These are phyloP conservation scores for Paecilomyces niveus DNA, from an alignment of 2,329 filamentous ascomycete genomes.

Conservation along the genomic window DNA sequence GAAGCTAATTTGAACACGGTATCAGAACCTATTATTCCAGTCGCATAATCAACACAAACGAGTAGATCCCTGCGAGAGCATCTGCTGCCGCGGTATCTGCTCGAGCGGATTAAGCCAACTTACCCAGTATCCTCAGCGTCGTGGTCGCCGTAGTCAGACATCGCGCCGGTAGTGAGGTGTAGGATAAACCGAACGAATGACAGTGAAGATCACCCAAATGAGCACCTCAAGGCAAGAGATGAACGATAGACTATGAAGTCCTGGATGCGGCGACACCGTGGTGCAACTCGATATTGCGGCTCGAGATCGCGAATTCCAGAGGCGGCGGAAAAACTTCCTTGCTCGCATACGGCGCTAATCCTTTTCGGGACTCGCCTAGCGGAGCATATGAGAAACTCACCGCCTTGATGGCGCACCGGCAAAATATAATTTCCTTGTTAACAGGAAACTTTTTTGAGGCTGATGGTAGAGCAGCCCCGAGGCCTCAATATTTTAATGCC, in stretches of 20 bases:
- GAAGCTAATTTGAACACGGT: slow-evolving; percentile 24
- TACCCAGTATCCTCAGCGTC: slow-evolving; percentile 54
- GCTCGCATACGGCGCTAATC: slow-evolving; percentile 17
- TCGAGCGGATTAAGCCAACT: slow-evolving; percentile 21
- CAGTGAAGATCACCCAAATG: slow-evolving; percentile 3
- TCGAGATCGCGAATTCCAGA: slow-evolving; percentile 17
- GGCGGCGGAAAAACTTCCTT: slow-evolving; percentile 28
- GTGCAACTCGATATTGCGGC: slow-evolving; percentile 4
- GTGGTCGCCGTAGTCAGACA: slow-evolving; percentile 70
- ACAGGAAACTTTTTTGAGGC: slow-evolving; percentile 1
- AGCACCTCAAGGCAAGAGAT: neutral
- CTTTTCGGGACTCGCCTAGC: slow-evolving; percentile 7
- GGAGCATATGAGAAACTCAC: slow-evolving; percentile 12
- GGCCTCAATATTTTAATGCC: slow-evolving; percentile 2
- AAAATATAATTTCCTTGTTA: slow-evolving; percentile 23
- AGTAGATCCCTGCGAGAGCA: neutral
- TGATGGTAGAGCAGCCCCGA: neutral
- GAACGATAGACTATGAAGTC: slow-evolving; percentile 8
- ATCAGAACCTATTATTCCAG: slow-evolving; percentile 20
- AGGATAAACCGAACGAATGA: slow-evolving; percentile 5
- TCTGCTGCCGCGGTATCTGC: neutral
- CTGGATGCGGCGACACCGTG: slow-evolving; percentile 1
- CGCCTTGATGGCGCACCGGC: slow-evolving; percentile 20
- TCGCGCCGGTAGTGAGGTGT: slow-evolving; percentile 28
- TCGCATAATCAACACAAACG: neutral